These are phyloP conservation scores for Zhuliangozyma parablackwelliae DNA, from an alignment of 1,139 yeast genomes.

Conservation along the genomic window DNA sequence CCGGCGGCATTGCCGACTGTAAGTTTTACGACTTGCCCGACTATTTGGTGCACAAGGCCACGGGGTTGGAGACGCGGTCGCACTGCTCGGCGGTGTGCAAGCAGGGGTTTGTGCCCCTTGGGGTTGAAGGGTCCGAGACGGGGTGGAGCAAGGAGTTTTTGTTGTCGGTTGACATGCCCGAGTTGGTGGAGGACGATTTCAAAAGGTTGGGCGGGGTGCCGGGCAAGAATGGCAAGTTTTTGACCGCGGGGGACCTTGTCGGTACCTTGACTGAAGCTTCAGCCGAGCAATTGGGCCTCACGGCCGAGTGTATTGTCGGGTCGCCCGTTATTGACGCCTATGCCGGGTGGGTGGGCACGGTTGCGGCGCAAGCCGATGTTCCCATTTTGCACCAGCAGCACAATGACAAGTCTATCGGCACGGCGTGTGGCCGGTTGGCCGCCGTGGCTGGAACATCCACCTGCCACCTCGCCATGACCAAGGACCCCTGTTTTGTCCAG, in stretches of 20 bases:
- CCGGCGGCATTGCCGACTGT: slow-evolving; percentile 59
- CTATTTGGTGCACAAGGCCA: slow-evolving; percentile 83
- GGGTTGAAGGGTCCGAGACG: slow-evolving; percentile 76
- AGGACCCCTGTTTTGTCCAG: slow-evolving; percentile 80
- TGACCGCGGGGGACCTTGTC: slow-evolving; percentile 84
- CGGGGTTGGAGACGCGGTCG: slow-evolving; percentile 81
- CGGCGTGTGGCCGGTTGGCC: slow-evolving; percentile 81
- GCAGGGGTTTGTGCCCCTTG: slow-evolving; percentile 90
- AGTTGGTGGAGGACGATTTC: slow-evolving; percentile 72
- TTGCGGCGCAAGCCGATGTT: slow-evolving; percentile 74
- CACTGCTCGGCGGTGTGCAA: slow-evolving; percentile 91
- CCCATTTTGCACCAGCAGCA: slow-evolving; percentile 41
- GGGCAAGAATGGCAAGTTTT: slow-evolving; percentile 64
- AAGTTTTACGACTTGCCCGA: slow-evolving; percentile 93
- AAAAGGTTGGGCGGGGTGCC: slow-evolving; percentile 80
- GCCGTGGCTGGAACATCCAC: slow-evolving; percentile 99
- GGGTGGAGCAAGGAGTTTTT: slow-evolving; percentile 91
- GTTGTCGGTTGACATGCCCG: slow-evolving; percentile 62
- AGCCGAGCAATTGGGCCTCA: slow-evolving; percentile 82
- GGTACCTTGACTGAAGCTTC: slow-evolving; percentile 64
- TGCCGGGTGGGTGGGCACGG: slow-evolving; percentile 98
- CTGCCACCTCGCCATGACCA: slow-evolving; percentile 87
- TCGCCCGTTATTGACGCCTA: slow-evolving; percentile 97
- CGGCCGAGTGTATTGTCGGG: slow-evolving; percentile 79
- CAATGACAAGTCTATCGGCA: slow-evolving; percentile 41